Evolutionary conservation across 768 basidiomycete genomes (phyloP).

Genomic region (Astraeus odoratus): DNA sequence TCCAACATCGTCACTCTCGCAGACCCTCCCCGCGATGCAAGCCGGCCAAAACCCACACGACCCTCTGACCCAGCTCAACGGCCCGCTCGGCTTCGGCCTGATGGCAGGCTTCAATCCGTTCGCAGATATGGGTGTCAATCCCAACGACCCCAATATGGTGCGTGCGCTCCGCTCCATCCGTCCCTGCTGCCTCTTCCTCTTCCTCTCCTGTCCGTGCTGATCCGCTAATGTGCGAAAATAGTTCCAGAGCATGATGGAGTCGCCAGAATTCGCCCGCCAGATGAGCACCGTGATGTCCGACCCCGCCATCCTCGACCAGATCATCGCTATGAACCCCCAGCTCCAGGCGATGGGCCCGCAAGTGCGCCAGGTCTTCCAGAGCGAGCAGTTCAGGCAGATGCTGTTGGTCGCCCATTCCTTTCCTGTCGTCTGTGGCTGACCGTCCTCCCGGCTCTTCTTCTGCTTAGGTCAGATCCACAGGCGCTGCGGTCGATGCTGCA

Average conservation of each 20-base stretch:
- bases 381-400: conserved; percentile 67
- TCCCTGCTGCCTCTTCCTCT: conserved; percentile 2
- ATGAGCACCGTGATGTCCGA: conserved; percentile 85
- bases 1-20: conserved; percentile 32
- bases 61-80: conserved; percentile 78
- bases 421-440: neutral
- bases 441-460: neutral
- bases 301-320: conserved; percentile 82
- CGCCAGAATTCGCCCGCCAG: conserved; percentile 77
- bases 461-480: conserved; percentile 65
- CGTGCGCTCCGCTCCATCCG: conserved; percentile 15
- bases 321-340: conserved; percentile 79
- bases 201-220: neutral
- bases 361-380: conserved; percentile 72
- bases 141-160: conserved; percentile 93
- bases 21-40: conserved; percentile 76
- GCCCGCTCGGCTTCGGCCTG: conserved; percentile 67
- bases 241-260: conserved; percentile 83
- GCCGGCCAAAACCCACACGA: conserved; percentile 86
- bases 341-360: conserved; percentile 71
- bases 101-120: conserved; percentile 92
- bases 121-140: conserved; percentile 82
- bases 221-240: conserved; percentile 21
- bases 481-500: conserved; percentile 67
- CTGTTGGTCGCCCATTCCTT: conserved; percentile 40